These are phyloP conservation scores for Leptographium flavum DNA, from an alignment of 2,329 filamentous ascomycete species.

Conservation along the genomic window DNA sequence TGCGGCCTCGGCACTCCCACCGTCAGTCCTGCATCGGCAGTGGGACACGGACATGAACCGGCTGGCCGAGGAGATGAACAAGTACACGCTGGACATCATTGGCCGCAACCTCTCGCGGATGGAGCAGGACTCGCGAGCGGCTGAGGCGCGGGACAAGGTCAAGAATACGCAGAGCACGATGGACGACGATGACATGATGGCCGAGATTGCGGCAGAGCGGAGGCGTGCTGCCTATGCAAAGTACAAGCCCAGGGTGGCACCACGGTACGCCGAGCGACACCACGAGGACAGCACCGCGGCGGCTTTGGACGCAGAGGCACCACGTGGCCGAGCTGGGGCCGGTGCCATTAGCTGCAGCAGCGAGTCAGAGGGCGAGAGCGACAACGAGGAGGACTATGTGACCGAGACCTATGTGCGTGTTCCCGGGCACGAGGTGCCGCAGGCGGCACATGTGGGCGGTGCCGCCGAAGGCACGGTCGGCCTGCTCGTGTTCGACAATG, in stretches of 20 bases:
- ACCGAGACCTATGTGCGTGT: slow-evolving; percentile 52
- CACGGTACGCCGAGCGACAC: slow-evolving; percentile 10
- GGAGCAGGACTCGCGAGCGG: slow-evolving; percentile 18
- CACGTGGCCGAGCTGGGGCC: too few species aligned
- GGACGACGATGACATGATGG: slow-evolving; percentile 3
- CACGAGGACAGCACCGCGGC: neutral
- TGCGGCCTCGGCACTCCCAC: neutral
- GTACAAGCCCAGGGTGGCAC: slow-evolving; percentile 7
- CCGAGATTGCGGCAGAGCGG: slow-evolving; percentile 2
- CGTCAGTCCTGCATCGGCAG: slow-evolving; percentile 2
- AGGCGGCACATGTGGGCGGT: slow-evolving; percentile 24
- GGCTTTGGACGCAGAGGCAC: too few species aligned
- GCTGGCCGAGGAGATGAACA: slow-evolving; percentile 40
- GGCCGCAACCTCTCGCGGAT: slow-evolving; percentile 34
- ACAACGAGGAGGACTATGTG: slow-evolving; percentile 45
- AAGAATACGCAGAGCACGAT: slow-evolving; percentile 3
- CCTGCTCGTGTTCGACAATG: slow-evolving; percentile 40
- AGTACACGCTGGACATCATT: slow-evolving; percentile 45
- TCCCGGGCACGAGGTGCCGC: slow-evolving; percentile 26
- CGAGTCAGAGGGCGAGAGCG: neutral
- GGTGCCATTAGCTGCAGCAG: too few species aligned
- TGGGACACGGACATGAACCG: slow-evolving; percentile 31
- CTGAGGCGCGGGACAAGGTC: slow-evolving; percentile 10
- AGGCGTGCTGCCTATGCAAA: slow-evolving; percentile 8
- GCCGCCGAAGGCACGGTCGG: slow-evolving; percentile 36